A percentile compares a stretch with the other conserved stretches of the same genome.
Conservation (phyloP, 768 basidiomycete genomes). For the Tylopilus vinaceipallidus region DNA sequence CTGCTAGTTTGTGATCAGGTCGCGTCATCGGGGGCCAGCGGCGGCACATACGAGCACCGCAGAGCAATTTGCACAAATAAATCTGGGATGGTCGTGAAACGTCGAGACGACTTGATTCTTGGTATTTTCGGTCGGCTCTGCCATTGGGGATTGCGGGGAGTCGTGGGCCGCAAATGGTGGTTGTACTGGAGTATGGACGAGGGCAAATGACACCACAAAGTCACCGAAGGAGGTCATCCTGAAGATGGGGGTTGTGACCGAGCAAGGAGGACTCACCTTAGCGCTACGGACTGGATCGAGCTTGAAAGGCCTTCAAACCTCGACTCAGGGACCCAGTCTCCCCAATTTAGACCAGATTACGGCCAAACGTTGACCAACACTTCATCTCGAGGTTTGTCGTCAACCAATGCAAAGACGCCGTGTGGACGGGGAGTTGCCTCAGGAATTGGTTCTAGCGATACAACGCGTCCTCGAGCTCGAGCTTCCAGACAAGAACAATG, state of each 20-base stretch:
- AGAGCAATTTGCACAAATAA: slow-evolving; percentile 66
- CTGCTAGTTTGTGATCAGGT: slow-evolving; percentile 33
- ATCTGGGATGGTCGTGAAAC: slow-evolving; percentile 66
- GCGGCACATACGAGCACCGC: slow-evolving; percentile 58
- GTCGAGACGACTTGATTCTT: slow-evolving; percentile 56
- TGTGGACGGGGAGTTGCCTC: slow-evolving; percentile 51
- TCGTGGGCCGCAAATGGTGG: not conserved
- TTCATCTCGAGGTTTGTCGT: not conserved
- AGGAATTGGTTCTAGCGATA: slow-evolving; percentile 66
- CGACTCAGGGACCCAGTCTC: slow-evolving; percentile 2
- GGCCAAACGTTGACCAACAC: too few species aligned
- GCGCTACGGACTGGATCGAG: not conserved
- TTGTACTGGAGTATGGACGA: slow-evolving; percentile 1
- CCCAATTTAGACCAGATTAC: slow-evolving; percentile 20
- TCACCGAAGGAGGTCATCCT: slow-evolving; percentile 24
- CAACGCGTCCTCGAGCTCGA: slow-evolving; percentile 65
- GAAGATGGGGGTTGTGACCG: not conserved
- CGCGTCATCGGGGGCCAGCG: not conserved
- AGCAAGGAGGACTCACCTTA: slow-evolving; percentile 8
- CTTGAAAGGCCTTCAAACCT: not conserved
- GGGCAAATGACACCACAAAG: slow-evolving; percentile 17
- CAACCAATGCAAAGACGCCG: slow-evolving; percentile 21
- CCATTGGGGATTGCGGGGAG: slow-evolving; percentile 11
- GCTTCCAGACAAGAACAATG: slow-evolving; percentile 39
- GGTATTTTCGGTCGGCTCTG: slow-evolving; percentile 40